Evolutionary conservation across 2,329 filamentous ascomycete species (phyloP), one percentile per base, ranked within the genome.

Genomic region (Neophaeococcomyces aloes): DNA sequence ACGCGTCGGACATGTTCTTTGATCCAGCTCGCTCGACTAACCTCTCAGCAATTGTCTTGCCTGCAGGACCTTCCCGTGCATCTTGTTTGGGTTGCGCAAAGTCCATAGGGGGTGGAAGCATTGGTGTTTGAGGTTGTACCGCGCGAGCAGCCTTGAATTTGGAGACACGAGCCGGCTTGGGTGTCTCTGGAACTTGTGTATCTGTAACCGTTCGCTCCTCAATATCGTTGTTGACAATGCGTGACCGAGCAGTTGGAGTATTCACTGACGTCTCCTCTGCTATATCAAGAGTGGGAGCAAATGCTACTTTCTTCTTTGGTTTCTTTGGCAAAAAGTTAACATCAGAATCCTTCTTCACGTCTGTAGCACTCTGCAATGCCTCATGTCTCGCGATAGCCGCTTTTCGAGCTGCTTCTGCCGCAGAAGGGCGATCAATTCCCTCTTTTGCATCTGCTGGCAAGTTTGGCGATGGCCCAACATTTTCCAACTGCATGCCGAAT

Each of bases 241-340:
- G 33, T 6, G 30, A 17, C 29, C 40, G 6, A 36, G 30, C 29
- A 33, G 18, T 40, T 2, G 18, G 29, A 21, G 13, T 14, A 14
- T 14, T 15, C 40, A 5, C 19, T 8, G 35, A 15, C n/a, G 21
- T 23, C n/a, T 4, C 14, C 10, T 30, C 23, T 14, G 83, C 80
- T 49, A 93, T 78, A 54, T 91, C 84, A 27, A 94, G 66, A 4
- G 72, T 70, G 27, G 79, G 67, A 2, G 86, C 81, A 62, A 94
- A 94, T n/a, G 81, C 77, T 19, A 94, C 87, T 13, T 76, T 80
- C 65, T 91, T 94, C 58, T 73, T 75, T 7, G 56, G 43, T 30
- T 60, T 61, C 41, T 59, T 59, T 34, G 17, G 46, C 40, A 3
- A 31, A 37, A 14, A 17, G 8, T 5, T 19, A 21, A 8, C 27